Conservation (phyloP, 352 stramenopile genomes). For the Phytophthora uliginosa region DNA sequence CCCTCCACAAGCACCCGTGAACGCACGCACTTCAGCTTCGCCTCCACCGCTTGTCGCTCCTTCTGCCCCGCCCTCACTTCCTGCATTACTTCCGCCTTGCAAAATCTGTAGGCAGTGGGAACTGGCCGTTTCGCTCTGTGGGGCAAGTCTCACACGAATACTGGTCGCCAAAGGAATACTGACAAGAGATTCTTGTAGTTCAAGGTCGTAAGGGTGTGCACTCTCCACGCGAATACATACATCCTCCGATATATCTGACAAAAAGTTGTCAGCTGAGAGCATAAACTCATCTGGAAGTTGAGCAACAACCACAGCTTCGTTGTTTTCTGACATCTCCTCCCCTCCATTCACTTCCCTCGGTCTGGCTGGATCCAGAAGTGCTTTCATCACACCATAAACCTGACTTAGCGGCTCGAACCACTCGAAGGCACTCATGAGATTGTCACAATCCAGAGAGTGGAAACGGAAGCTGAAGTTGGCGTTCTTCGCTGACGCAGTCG, state of each 20-base stretch:
- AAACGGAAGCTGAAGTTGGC: constrained; percentile 86
- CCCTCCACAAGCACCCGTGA: constrained; percentile 81
- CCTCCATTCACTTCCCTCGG: constrained; percentile 8
- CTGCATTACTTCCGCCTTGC: constrained; percentile 58
- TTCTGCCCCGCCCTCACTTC: constrained; percentile 58
- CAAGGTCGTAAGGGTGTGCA: constrained; percentile 83
- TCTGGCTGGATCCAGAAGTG: constrained; percentile 71
- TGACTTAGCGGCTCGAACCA: constrained; percentile 90
- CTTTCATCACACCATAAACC: constrained; percentile 89
- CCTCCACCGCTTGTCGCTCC: constrained; percentile 62
- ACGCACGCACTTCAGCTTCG: constrained; percentile 87
- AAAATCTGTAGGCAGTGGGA: constrained; percentile 92
- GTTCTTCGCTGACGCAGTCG: constrained; percentile 31
- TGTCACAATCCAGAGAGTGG: constrained; percentile 87
- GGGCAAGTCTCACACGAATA: constrained; percentile 83
- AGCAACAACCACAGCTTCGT: constrained; percentile 1
- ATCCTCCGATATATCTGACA: constrained; percentile 87
- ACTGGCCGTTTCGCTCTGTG: constrained; percentile 83
- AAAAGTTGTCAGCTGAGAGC: constrained; percentile 90
- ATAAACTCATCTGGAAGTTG: constrained; percentile 87
- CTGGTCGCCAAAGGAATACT: constrained; percentile 86
- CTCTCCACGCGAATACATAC: constrained; percentile 87
- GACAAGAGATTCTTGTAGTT: constrained; percentile 83
- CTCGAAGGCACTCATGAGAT: constrained; percentile 88
- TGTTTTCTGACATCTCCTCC: constrained; percentile 8